Evolutionary conservation across 176 grass and related monocot genomes (phyloP).

Genomic region (Cymbopogon citratus): DNA sequence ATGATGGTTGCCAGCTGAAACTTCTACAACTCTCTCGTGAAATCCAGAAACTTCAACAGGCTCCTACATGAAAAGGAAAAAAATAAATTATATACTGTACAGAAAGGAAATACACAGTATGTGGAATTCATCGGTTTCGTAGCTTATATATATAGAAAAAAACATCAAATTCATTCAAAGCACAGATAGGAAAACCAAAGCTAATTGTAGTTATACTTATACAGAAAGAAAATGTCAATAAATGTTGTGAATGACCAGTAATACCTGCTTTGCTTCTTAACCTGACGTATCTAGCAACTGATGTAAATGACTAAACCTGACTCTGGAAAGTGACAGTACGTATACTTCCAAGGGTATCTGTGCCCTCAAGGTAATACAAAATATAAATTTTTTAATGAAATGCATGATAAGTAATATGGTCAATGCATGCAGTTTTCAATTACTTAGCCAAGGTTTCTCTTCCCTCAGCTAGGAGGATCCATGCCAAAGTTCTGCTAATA

Average conservation of each 20-base stretch:
- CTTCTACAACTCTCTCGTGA: conserved; percentile 49
- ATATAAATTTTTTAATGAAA: background rate
- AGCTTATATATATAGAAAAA: background rate
- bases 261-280: background rate
- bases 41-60: conserved; percentile 78
- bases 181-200: conserved; percentile 4
- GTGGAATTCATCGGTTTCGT: background rate
- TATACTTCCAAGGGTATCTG: background rate
- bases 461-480: background rate
- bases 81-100: background rate
- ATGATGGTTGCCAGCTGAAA: conserved; percentile 84
- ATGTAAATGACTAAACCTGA: background rate
- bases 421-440: background rate
- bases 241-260: background rate
- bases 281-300: background rate
- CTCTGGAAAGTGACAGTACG: background rate
- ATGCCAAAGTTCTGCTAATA: background rate
- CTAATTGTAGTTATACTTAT: background rate
- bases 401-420: background rate
- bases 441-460: background rate
- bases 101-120: background rate
- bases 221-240: conserved; percentile 3
- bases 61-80: conserved; percentile 43
- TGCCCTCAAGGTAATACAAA: background rate
- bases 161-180: background rate